phyloP scores from a whole-genome alignment of 139 green algal genomes.

The Tetraselmis striata region DNA sequence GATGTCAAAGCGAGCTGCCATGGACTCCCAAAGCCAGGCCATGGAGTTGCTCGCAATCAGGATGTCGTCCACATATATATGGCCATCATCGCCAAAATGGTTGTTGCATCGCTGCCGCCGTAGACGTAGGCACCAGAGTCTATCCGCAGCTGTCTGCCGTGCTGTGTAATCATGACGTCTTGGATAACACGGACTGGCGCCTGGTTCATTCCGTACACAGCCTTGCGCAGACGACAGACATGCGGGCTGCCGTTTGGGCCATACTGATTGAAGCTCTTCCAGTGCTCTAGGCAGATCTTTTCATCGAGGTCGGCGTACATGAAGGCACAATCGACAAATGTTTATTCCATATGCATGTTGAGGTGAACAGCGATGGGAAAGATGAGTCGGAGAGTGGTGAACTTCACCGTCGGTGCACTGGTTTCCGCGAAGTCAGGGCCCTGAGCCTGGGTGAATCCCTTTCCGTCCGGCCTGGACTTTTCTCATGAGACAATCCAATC shows the following conservation, averaged over 20 bases:
- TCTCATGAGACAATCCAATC: not conserved
- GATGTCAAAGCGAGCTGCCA: not conserved
- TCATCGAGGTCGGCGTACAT: not conserved
- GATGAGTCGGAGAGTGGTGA: not conserved
- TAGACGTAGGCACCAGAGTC: not conserved
- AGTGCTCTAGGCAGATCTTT: not conserved
- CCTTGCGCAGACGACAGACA: not conserved
- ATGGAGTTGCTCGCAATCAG: not conserved
- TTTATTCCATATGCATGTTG: not conserved
- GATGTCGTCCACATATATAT: not conserved
- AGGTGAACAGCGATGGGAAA: not conserved
- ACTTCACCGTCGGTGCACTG: not conserved
- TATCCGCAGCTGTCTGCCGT: not conserved
- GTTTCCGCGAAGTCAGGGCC: not conserved
- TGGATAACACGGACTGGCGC: not conserved
- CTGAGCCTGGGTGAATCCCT: not conserved
- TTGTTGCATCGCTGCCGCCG: not conserved
- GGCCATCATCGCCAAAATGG: not conserved
- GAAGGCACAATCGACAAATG: not conserved
- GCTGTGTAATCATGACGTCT: not conserved
- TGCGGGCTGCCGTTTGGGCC: not conserved
- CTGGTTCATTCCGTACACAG: not conserved
- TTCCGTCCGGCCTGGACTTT: not conserved
- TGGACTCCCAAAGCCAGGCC: not conserved
- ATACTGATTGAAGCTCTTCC: not conserved